Base-by-base conservation (phyloP, 352 stramenopile species). In the Poterioochromonas sp. region DNA sequence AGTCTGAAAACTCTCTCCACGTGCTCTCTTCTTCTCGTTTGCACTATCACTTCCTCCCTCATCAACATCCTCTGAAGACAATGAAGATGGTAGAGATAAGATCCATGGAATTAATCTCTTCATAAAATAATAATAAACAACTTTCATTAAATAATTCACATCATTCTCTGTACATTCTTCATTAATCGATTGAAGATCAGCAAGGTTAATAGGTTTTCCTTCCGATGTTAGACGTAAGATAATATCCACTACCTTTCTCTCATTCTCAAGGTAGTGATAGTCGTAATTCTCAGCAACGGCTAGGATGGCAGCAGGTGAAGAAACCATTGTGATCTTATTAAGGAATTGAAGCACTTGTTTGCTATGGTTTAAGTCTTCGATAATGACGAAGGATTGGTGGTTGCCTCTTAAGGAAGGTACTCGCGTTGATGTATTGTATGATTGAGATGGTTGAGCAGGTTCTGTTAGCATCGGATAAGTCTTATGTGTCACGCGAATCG, bases 101-200 rank as follows among this genome's bases (percentile, higher is more conserved):
- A 68, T 39, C 58, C 58, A 68, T 32, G 58, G 58, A 18, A 68
- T 39, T 15, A 68, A 29, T 15, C 58, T 5, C 29, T 68, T 68
- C 5, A 68, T 39, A 26, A 68, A 68, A 39, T 40, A 68, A 68
- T 68, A 26, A 68, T 40, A 68, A 68, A 32, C 26, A 39, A 68
- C 26, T 18, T 26, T 5, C 29, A 26, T 68, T 39, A 68, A 39
- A 11, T 15, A 15, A 32, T 12, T 32, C 12, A 8, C 12, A 39
- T 68, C 58, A 18, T 39, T 5, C 29, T 68, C 58, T 15, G 12
- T 68, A 18, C 5, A 32, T 32, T 68, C 58, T 18, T 68, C 58
- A 39, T 68, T 68, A 39, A 68, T 68, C 5, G 34, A 18, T 26
- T 68, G 58, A 15, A 68, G 12, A 32, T 68, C 58, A 5, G 12